Base-by-base conservation (phyloP, 2,329 filamentous ascomycete species). In the Aspergillus latus region DNA sequence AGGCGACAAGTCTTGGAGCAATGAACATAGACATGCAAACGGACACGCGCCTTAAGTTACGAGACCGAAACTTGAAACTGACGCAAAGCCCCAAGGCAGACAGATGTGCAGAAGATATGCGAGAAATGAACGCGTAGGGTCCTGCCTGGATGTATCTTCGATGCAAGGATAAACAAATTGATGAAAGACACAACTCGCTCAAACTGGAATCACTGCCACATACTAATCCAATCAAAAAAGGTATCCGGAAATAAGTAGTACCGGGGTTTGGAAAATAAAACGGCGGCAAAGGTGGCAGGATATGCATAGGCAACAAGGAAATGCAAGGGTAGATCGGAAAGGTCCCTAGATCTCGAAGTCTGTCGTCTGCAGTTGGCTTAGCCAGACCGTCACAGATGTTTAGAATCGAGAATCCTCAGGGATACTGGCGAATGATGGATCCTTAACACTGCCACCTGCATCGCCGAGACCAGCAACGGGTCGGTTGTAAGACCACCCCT, bases 401-500 rank as follows among this genome's bases (percentile, higher is more conserved):
- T 37, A 49, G n/a, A 30, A 54, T 26, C 26, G 39, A 53, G 39
- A 51, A 64, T 64, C 75, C 64, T 75, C 73, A 30, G 72, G 65
- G 53, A 79, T 77, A 60, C 75, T 77, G 46, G 72, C 77, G 61
- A 80, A 80, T 5, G 78, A 76, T 10, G 91, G 90, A 72, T 96
- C 94, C 77, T 89, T 95, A 61, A 97, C 88, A 76, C 92, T 96
- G 60, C 94, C 93, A 62, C 94, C 93, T 32, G 88, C 94, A 75
- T 97, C 93, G 43, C 91, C 92, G 34, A 97, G 83, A 50, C 93
- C 93, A 56, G 92, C 92, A 64, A 97, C 92, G 16, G 93, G 94
- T 58, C 94, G 86, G 78, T 97, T 97, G 82, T 97, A 97, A 61
- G 90, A 96, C 87, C 95, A 99, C 58, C 94, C 94, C 39, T 87